Base-by-base conservation (phyloP, 1,284 basidiomycete genomes). In the Irpex sp. region DNA sequence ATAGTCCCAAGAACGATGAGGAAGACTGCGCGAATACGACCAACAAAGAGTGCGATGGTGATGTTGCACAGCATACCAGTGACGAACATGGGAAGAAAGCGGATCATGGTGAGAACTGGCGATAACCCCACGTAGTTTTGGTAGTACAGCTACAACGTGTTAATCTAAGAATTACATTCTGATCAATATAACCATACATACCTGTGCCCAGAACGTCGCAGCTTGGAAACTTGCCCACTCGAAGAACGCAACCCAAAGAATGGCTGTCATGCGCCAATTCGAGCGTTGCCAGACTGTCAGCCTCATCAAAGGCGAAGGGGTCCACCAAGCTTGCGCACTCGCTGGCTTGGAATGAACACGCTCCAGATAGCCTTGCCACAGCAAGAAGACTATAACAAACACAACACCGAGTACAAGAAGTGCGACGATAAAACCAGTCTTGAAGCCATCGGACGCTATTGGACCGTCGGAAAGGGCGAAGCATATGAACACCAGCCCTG, bases 391-490 rank as follows among this genome's bases (percentile, higher is more conserved):
- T 1, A 72, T 76, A 9, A 92, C 69, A 15, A 92, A 71, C 9
- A 88, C 1, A 2, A 91, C 75, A 15, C 90, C 87, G 37, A 89
- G 65, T 52, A 92, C 78, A 9, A 95, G 78, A 11, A 91, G 77
- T 0, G 82, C 82, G 62, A 88, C 82, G 65, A 87, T 85, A 72
- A 86, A 85, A 84, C 57, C 4, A 0, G 91, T 93, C 58, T 74
- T 78, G 93, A 93, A 96, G 13, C 86, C 83, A 9, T 87, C 66
- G 0, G 87, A 82, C 0, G 90, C 92, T 7, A 83, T 77, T 54
- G 85, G 83, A 1, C 90, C 93, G 70, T 93, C 86, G 54, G 88
- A 87, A 1, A 97, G 82, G 0, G 88, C 86, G 70, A 96, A 96
- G 9, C 92, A 83, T 66, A 97, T 81, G 2, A 96, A 78, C 0